A percentile compares a stretch with the other conserved stretches of the same genome.
These are phyloP conservation scores for Xylaria sp. DNA, from an alignment of 2,329 filamentous ascomycete species.

Conservation along the genomic window DNA sequence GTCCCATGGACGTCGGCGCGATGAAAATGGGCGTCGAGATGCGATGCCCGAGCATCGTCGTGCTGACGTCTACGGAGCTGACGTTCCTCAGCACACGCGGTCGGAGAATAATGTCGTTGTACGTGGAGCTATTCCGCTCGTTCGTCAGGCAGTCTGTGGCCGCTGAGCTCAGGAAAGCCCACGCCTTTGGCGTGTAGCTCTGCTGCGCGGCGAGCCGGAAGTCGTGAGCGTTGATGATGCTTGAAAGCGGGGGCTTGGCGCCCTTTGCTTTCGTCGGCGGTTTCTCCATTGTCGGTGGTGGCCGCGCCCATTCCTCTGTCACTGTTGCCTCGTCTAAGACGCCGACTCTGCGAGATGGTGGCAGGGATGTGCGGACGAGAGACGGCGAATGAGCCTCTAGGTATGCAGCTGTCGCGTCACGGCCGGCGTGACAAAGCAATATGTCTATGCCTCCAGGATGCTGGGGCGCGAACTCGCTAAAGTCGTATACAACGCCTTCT, in stretches of 20 bases:
- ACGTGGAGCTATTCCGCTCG: slow-evolving; percentile 58
- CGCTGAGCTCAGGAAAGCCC: slow-evolving; percentile 72
- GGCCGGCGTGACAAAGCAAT: slow-evolving; percentile 57
- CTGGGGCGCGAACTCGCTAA: slow-evolving; percentile 64
- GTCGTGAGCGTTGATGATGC: slow-evolving; percentile 64
- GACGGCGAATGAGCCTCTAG: slow-evolving; percentile 55
- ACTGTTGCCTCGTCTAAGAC: slow-evolving; percentile 54
- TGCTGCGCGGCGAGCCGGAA: slow-evolving; percentile 63
- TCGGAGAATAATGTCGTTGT: slow-evolving; percentile 62
- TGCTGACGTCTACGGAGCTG: slow-evolving; percentile 53
- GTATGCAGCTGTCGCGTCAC: slow-evolving; percentile 60
- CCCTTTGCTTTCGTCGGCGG: slow-evolving; percentile 8
- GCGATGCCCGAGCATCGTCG: slow-evolving; percentile 60
- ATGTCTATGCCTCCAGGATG: slow-evolving; percentile 48
- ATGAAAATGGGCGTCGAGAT: slow-evolving; percentile 66
- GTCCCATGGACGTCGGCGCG: slow-evolving; percentile 68
- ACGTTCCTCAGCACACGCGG: slow-evolving; percentile 50
- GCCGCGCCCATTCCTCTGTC: slow-evolving; percentile 54
- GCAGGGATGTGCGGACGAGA: slow-evolving; percentile 49
- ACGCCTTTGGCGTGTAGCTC: slow-evolving; percentile 66
- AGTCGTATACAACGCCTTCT: slow-evolving; percentile 68
- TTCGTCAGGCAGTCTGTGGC: slow-evolving; percentile 67
- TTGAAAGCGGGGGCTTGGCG: slow-evolving; percentile 55
- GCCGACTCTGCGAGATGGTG: slow-evolving; percentile 55
- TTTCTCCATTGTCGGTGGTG: slow-evolving; percentile 40